Base-by-base conservation (phyloP, 805 yeast genomes). In the Barnettozyma botsteinii region DNA sequence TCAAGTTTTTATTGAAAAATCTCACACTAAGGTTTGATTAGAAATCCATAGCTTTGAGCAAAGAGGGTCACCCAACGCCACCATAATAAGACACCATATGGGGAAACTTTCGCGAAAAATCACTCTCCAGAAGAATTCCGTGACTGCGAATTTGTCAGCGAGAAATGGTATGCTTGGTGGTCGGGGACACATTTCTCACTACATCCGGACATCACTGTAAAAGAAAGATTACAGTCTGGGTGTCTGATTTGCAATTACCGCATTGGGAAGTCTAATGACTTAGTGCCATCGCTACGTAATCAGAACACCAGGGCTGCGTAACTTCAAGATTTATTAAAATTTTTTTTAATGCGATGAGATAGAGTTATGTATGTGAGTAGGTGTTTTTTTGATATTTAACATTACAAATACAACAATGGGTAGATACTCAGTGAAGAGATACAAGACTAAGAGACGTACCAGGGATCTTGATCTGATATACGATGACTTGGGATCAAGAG, bases 391-490 rank as follows among this genome's bases (percentile, higher is more conserved):
- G n/a, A n/a, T n/a, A n/a, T n/a, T n/a, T n/a, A n/a, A n/a, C n/a
- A n/a, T n/a, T 20, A 49, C 33, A 33, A 29, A 38, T 26, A 13
- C 5, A 5, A 37, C 33, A 55, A 86, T 86, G 96, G 95, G 95
- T 41, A 78, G 95, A 68, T 85, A 85, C 59, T 79, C 89, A 43
- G 89, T 84, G 20, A 81, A 78, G 60, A 73, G 89, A 60, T 89
- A 85, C 61, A 89, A 89, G 71, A 87, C 96, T 5, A 89, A 84
- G 62, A 79, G 95, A 73, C 78, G 87, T 72, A 77, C 81, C 2
- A 77, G 81, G 59, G 97, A 88, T 55, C 66, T 85, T 43, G 98
- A 93, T 57, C 75, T 81, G 54, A 82, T 93, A 44, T 77, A 82
- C 55, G 69, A 76, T 28, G 99, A 93, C 56, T 62, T 93, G 38